phyloP scores from a whole-genome alignment of 2,329 filamentous ascomycete species.

The Fusarium longipes region DNA sequence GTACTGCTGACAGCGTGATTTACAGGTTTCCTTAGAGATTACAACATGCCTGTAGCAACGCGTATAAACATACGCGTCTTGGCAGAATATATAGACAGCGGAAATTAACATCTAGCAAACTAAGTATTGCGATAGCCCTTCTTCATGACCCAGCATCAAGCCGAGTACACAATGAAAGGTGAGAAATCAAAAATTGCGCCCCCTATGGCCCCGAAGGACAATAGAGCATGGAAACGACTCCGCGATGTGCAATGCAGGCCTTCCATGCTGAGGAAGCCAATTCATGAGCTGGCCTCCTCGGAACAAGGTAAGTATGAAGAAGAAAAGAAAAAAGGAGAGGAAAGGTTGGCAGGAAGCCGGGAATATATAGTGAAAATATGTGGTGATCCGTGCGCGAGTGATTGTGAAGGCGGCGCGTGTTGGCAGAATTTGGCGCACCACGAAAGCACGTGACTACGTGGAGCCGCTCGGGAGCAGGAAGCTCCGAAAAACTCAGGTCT shows the following conservation, averaged over 20 bases:
- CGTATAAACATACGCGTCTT: too few species aligned
- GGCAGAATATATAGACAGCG: too few species aligned
- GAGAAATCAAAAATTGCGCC: slow-evolving; percentile 64
- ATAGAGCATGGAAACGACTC: slow-evolving; percentile 60
- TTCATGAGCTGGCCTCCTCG: slow-evolving; percentile 59
- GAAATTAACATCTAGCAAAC: too few species aligned
- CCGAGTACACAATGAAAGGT: slow-evolving; percentile 57
- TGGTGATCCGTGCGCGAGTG: slow-evolving; percentile 12
- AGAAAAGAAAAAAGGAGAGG: slow-evolving; percentile 50
- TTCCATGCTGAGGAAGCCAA: slow-evolving; percentile 56
- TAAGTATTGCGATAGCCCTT: too few species aligned
- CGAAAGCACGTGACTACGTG: not conserved
- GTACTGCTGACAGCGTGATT: too few species aligned
- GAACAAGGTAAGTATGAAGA: slow-evolving; percentile 68
- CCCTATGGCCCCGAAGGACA: slow-evolving; percentile 66
- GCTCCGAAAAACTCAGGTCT: not conserved
- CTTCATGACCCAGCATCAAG: slow-evolving; percentile 51
- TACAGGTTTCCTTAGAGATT: too few species aligned
- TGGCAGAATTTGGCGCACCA: not conserved
- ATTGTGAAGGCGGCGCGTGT: not conserved
- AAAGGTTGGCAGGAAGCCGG: slow-evolving; percentile 5
- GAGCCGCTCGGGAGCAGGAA: not conserved
- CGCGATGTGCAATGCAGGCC: slow-evolving; percentile 68
- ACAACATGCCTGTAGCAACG: too few species aligned
- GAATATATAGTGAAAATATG: slow-evolving; percentile 47